These are phyloP conservation scores for Populus hybrid DNA, from an alignment of 441 rosid species.

Conservation along the genomic window DNA sequence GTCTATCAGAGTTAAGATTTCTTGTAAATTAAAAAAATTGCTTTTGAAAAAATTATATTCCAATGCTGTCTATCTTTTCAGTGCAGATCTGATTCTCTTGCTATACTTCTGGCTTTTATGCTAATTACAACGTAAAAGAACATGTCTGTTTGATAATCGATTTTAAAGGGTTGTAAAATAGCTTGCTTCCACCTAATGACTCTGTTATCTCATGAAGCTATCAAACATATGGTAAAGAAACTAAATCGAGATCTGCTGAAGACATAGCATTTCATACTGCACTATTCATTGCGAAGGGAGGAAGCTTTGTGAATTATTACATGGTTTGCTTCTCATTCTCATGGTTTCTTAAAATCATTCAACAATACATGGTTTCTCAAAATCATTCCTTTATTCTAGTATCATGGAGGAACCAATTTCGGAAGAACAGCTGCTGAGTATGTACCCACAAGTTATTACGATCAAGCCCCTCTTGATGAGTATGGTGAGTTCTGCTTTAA, in stretches of 20 bases:
- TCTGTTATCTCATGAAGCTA: conserved; percentile 52
- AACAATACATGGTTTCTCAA: not conserved
- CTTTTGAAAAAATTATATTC: too few species aligned
- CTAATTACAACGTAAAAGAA: not conserved
- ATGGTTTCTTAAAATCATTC: not conserved
- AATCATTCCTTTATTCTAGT: conserved; percentile 31
- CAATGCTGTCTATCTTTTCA: not conserved
- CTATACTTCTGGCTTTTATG: not conserved
- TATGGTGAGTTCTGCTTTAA: conserved; percentile 38
- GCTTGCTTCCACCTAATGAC: conserved; percentile 32
- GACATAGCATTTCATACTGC: conserved; percentile 69
- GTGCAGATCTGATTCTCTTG: not conserved
- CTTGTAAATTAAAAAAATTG: not conserved
- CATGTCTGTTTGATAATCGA: not conserved
- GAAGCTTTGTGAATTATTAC: conserved; percentile 70
- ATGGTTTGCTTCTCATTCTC: conserved; percentile 37
- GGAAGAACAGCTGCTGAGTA: conserved; percentile 60
- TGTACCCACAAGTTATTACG: conserved; percentile 27
- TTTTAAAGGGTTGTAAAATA: not conserved
- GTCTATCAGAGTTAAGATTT: not conserved
- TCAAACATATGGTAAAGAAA: conserved; percentile 44
- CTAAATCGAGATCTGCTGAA: conserved; percentile 44
- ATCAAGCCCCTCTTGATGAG: conserved; percentile 58
- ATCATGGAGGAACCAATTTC: conserved; percentile 81
- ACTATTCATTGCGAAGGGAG: conserved; percentile 56